Percentiles rank a stretch among this genome's conserved stretches.
Conservation (phyloP, 441 rosid species). For the Mallotus japonicus region DNA sequence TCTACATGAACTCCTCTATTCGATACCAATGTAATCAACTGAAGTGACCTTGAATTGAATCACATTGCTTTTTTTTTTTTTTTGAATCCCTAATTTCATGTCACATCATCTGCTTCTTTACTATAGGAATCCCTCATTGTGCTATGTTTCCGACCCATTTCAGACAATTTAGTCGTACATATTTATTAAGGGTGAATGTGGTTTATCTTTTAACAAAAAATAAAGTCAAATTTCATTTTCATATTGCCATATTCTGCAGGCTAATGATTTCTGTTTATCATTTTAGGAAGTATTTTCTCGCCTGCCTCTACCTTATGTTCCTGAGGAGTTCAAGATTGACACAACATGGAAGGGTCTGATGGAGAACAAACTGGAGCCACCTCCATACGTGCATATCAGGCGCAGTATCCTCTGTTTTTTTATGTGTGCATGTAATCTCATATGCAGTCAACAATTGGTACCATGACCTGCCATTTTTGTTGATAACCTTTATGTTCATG, state of each 20-base stretch:
- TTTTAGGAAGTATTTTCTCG: conserved; percentile 70
- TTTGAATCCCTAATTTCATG: background rate
- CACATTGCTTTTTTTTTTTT: background rate
- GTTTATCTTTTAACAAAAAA: background rate
- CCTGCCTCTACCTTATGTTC: conserved; percentile 77
- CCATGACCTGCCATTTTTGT: background rate
- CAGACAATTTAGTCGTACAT: background rate
- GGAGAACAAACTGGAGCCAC: conserved; percentile 65
- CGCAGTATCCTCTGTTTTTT: conserved; percentile 76
- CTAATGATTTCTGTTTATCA: conserved; percentile 26
- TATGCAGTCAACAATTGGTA: background rate
- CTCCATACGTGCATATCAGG: conserved; percentile 85
- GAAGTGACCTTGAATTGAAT: conserved; percentile 4
- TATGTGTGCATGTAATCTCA: background rate
- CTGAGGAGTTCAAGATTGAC: conserved; percentile 89
- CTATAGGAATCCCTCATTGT: background rate
- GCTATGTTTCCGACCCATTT: background rate
- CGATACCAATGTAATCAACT: background rate
- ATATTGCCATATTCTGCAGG: background rate
- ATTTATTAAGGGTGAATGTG: background rate
- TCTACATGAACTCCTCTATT: background rate
- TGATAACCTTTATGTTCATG: background rate
- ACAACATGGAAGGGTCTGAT: conserved; percentile 51
- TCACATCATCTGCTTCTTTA: background rate
- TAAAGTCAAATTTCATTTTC: background rate